Evolutionary conservation across 352 stramenopile species (phyloP), one percentile per base, ranked within the genome.

Genomic region (Globisporangium viniferum): DNA sequence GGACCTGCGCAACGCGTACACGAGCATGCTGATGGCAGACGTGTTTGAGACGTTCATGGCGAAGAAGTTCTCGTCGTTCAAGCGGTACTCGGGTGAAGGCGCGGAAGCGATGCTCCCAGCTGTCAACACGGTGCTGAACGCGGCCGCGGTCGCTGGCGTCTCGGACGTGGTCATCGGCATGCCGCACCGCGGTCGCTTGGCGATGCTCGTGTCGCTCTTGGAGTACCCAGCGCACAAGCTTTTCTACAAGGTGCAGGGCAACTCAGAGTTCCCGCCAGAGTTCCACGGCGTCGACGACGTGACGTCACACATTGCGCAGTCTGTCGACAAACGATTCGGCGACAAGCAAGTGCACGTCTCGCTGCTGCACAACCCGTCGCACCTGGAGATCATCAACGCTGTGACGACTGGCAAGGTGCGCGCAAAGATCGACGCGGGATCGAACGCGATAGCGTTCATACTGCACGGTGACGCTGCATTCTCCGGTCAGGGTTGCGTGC

Each of bases 401-500:
- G 87, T 97, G 39, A 85, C 85, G 9, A 81, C 86, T 0, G 90
- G 89, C 33, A 97, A 97, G 70, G 88, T 91, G 44, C 84, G 90
- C 54, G 87, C 89, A 20, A 95, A 94, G 74, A 87, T 84, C 49
- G 86, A 95, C 64, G 77, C 62, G 5, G 79, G 80, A 2, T 75
- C 75, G 5, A 84, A 81, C 41, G 86, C 89, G 22, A 93, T 96
- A 81, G 82, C 78, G 18, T 80, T 97, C 12, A 57, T 97, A 65
- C 67, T 97, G n/a, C 90, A 97, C 55, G 90, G 90, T 29, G 90
- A 97, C 59, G 88, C 86, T 3, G 88, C 90, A 27, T 97, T 97
- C 70, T 88, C 84, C 31, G 89, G 88, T 10, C 89, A 96, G 68
- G 89, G 89, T 3, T 95, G 88, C 59, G 90, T 97, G 10, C 77